Evolutionary conservation across 1,284 basidiomycete species (phyloP).

Genomic region (Hypsizygus ulmarius): DNA sequence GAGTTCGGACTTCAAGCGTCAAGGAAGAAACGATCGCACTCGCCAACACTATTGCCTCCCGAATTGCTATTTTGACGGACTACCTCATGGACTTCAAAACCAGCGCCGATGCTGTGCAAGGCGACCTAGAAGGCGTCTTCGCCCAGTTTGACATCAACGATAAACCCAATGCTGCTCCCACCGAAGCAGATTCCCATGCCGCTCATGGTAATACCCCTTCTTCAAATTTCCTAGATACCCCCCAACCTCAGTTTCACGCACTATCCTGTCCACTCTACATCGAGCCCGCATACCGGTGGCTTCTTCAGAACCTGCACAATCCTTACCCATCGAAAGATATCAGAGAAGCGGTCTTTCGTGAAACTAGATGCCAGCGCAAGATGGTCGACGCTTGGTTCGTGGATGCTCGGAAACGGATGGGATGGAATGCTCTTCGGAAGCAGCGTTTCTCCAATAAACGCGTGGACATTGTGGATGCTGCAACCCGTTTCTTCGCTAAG

Average conservation of each 20-base stretch:
- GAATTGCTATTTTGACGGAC: neutral
- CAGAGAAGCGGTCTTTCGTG: conserved; percentile 27
- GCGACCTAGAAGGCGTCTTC: conserved; percentile 11
- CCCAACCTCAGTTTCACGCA: too few relatives aligned
- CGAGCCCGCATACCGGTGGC: conserved; percentile 39
- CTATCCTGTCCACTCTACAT: conserved; percentile 29
- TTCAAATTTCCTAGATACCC: neutral
- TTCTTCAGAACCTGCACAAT: conserved; percentile 45
- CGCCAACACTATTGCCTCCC: neutral
- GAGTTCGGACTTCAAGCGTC: neutral
- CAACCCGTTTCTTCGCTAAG: conserved; percentile 36
- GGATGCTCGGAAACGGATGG: conserved; percentile 46
- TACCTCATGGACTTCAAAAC: neutral
- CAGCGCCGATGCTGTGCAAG: conserved; percentile 1
- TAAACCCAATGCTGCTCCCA: conserved; percentile 3
- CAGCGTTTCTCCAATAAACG: conserved; percentile 37
- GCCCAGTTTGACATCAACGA: conserved; percentile 6
- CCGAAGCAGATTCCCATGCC: neutral
- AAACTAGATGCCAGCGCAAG: conserved; percentile 22
- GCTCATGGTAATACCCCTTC: neutral
- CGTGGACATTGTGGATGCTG: conserved; percentile 38
- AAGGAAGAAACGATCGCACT: neutral
- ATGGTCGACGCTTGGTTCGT: conserved; percentile 48
- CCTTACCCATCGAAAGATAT: conserved; percentile 43
- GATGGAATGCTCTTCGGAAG: conserved; percentile 46